Evolutionary conservation across 2,329 filamentous ascomycete species (phyloP), one percentile per base, ranked within the genome.

Genomic region (Aspergillus texensis): DNA sequence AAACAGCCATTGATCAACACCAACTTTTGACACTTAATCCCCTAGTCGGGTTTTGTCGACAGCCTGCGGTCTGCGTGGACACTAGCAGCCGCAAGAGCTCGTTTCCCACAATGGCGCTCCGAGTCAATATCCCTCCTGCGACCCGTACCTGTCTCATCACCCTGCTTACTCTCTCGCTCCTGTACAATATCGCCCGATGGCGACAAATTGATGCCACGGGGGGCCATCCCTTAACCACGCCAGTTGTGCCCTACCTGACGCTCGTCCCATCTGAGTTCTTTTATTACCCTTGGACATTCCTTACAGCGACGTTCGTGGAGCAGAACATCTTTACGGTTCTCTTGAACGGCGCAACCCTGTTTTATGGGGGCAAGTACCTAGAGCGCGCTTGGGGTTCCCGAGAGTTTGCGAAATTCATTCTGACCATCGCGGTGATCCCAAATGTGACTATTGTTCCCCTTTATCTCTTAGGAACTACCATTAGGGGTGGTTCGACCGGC

Each of bases 321-420:
- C 91, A 92, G 79, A 98, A 98, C 77, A 84, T 98, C 71, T 91
- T 97, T 74, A 96, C 93, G 12, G 84, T 97, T 50, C 80, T 87
- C 30, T 88, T 96, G 62, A 93, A 92, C 55, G 89, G 85, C 32
- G 82, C 89, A 50, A 94, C 94, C 1, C 80, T 98, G 60, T 96
- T 94, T 78, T 92, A 97, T 81, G 94, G 94, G 61, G 95, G 95
- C 11, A 89, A 93, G 71, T 99, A 99, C 78, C 87, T 99, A 26
- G 95, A 99, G 84, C 86, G 95, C 73, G 94, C 95, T 39, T 99
- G 94, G 95, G 94, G 93, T 36, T 94, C 92, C 30, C 87, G 86
- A 62, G 94, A 98, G 78, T 92, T 97, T 77, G 92, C 89, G 73
- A 97, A 96, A 79, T 97, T 97, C 77, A 83, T 97, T 55, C 81